Evolutionary conservation across 1,284 basidiomycete species (phyloP).

Genomic region (Entoloma clypeatum): DNA sequence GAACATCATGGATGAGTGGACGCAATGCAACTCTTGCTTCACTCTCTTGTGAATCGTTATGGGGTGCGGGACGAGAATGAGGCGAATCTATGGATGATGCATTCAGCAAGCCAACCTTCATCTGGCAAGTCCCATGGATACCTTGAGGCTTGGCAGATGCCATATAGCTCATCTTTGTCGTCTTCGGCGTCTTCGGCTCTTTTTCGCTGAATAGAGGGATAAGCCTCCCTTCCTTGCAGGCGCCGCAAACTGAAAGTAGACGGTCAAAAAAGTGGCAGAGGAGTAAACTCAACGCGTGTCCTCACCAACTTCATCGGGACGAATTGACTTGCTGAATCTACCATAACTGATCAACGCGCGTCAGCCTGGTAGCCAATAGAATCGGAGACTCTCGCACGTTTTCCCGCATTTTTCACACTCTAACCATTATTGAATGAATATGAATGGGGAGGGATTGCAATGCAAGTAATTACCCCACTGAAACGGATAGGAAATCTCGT

Average conservation of each 20-base stretch:
- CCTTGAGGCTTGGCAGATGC: conserved; percentile 46
- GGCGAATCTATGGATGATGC: conserved; percentile 35
- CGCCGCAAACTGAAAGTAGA: conserved; percentile 31
- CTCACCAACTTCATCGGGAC: conserved; percentile 61
- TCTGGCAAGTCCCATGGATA: conserved; percentile 18
- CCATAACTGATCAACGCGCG: conserved; percentile 54
- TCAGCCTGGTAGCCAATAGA: too few relatives aligned
- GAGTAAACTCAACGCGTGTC: conserved; percentile 10
- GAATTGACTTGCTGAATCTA: conserved; percentile 74
- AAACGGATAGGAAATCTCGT: conserved; percentile 75
- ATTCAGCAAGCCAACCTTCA: neutral
- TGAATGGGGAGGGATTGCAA: neutral
- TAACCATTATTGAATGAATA: conserved; percentile 49
- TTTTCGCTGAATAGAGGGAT: conserved; percentile 48
- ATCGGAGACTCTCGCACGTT: too few relatives aligned
- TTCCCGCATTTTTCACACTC: conserved; percentile 62
- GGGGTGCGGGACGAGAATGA: conserved; percentile 11
- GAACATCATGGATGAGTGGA: conserved; percentile 16
- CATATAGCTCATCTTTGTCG: conserved; percentile 43
- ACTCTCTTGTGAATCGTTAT: neutral
- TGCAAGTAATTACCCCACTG: conserved; percentile 60
- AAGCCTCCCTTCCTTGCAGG: conserved; percentile 51
- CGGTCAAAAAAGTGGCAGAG: neutral
- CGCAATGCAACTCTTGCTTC: neutral
- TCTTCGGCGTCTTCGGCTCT: conserved; percentile 31